Evolutionary conservation across 2,329 filamentous ascomycete genomes (phyloP), one percentile per base, ranked within the genome.

Genomic region (Phoma sp.): DNA sequence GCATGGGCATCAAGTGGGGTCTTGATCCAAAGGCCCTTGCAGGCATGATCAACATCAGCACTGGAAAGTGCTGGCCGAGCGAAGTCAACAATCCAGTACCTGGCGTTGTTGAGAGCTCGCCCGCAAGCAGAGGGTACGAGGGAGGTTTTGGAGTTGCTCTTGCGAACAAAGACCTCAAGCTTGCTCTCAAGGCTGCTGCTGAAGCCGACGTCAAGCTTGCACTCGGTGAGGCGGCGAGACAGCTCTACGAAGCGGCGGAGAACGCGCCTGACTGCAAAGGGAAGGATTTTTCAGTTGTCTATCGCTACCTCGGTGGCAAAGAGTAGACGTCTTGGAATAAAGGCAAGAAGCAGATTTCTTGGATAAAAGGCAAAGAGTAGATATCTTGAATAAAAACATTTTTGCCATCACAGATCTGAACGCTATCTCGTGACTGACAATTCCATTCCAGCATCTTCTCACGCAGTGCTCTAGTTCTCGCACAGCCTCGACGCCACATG

Each of bases 11-110:
- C 33, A 78, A 80, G 44, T 87, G 83, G 82, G 86, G 86, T 2
- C 77, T 88, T 7, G 81, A 88, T 51, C 80, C 85, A 1, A 84
- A 83, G 55, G 87, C 86, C 7, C 82, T 99, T 2, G 89, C 91
- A 0, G 86, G 88, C 46, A 86, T 99, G 75, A 91, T 99, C 79
- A 98, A 97, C 72, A 89, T 89, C 3, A 95, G 91, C 65, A 97
- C 93, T 0, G 95, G 95, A n/a, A 86, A 83, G 61, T 98, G 93
- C 81, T 99, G 95, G 95, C 92, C 93, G 1, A 95, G 89, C 67
- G 93, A 97, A 77, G 81, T 96, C 58, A 99, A 99, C 77, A 98
- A 98, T 71, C 95, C 95, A 0, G 92, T 98, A 3, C 87, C 87
- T 9, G 93, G 92, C 11, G 92, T 97, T 0, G 82, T 93, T 22